These are phyloP conservation scores for Phytophthora pinifolia DNA, from an alignment of 352 stramenopile species.

Conservation along the genomic window DNA sequence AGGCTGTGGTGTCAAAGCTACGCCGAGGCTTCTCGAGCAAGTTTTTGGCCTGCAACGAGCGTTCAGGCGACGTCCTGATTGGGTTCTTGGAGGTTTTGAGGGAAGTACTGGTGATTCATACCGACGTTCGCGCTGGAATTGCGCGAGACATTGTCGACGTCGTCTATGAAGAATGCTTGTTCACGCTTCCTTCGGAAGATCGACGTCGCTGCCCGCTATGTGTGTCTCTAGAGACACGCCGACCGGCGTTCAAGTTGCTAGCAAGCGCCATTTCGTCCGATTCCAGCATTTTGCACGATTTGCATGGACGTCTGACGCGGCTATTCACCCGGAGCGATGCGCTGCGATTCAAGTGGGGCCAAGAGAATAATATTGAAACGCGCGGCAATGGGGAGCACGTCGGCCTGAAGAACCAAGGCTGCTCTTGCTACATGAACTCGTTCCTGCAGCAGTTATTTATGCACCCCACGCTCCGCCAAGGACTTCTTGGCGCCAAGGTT, in stretches of 20 bases:
- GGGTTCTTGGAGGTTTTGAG: slow-evolving; percentile 79
- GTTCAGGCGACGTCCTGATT: slow-evolving; percentile 65
- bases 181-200: slow-evolving; percentile 73
- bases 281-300: slow-evolving; percentile 55
- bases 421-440: slow-evolving; percentile 99
- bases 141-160: slow-evolving; percentile 72
- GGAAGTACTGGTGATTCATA: slow-evolving; percentile 63
- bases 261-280: slow-evolving; percentile 77
- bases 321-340: slow-evolving; percentile 66
- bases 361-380: slow-evolving; percentile 84
- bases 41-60: slow-evolving; percentile 75
- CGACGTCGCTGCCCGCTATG: slow-evolving; percentile 69
- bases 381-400: slow-evolving; percentile 83
- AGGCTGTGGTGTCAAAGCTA: slow-evolving; percentile 60
- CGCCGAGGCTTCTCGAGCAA: slow-evolving; percentile 74
- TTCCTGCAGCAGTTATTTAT: slow-evolving; percentile 98
- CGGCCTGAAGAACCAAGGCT: slow-evolving; percentile 98
- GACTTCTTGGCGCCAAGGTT: slow-evolving; percentile 75
- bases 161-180: slow-evolving; percentile 84
- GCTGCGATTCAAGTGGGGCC: slow-evolving; percentile 75
- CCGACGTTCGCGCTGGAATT: slow-evolving; percentile 50
- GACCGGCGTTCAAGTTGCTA: slow-evolving; percentile 80
- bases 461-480: slow-evolving; percentile 77
- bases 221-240: slow-evolving; percentile 73
- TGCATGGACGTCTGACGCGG: slow-evolving; percentile 53